These are phyloP conservation scores for Rutstroemia sp. DNA, from an alignment of 2,329 filamentous ascomycete species.

Conservation along the genomic window DNA sequence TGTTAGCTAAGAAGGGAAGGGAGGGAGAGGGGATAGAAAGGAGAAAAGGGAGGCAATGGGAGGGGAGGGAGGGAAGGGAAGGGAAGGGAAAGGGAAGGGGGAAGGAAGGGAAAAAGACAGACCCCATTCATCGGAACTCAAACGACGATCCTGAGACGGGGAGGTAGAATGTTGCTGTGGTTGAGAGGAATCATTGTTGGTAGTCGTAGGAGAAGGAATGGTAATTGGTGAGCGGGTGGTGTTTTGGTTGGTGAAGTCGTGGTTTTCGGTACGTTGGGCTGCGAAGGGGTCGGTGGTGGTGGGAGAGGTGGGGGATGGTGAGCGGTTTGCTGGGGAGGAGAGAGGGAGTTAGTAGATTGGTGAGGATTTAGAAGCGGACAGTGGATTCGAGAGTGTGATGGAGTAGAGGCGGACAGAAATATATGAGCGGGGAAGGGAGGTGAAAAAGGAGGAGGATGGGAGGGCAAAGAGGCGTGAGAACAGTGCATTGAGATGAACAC, in stretches of 20 bases:
- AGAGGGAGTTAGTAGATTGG: neutral
- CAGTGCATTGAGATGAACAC: no score
- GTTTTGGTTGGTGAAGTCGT: neutral
- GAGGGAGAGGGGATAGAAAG: neutral
- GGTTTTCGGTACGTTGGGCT: neutral
- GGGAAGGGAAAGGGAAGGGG: neutral
- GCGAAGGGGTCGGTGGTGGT: neutral
- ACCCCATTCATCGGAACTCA: conserved; percentile 13
- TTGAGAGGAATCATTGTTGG: neutral
- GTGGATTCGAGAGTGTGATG: no score
- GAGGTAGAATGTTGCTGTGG: neutral
- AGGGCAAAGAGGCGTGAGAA: no score
- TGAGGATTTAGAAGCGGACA: neutral
- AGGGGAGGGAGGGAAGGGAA: neutral
- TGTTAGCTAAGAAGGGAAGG: neutral
- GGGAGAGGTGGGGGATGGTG: neutral
- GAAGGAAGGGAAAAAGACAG: neutral
- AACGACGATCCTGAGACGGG: conserved; percentile 1
- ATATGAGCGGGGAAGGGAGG: no score
- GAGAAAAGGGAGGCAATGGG: neutral
- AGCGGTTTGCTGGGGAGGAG: neutral
- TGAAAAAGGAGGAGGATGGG: no score
- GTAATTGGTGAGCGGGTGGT: neutral
- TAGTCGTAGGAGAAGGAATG: neutral
- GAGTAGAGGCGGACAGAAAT: no score